phyloP scores from a whole-genome alignment of 768 basidiomycete genomes.

The Panaeolus papilionaceus region DNA sequence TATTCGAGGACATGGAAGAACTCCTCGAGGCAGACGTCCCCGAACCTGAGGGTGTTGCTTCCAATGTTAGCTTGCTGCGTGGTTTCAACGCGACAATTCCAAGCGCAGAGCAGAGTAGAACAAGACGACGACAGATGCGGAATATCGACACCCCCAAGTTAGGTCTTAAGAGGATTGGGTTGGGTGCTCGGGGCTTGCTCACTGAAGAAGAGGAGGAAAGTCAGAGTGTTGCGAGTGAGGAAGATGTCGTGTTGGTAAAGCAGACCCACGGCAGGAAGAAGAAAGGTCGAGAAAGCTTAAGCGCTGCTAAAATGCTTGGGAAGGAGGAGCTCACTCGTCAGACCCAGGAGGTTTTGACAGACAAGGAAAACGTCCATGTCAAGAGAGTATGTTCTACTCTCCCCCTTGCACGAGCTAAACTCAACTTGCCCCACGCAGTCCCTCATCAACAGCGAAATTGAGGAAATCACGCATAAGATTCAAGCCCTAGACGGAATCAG shows the following conservation, averaged over 20 bases:
- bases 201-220: slow-evolving; percentile 62
- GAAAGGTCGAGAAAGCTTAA: slow-evolving; percentile 70
- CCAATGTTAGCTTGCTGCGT: slow-evolving; percentile 79
- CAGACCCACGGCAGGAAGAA: slow-evolving; percentile 52
- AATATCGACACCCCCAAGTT: slow-evolving; percentile 77
- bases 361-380: slow-evolving; percentile 93
- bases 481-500: slow-evolving; percentile 82
- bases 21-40: slow-evolving; percentile 75
- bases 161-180: slow-evolving; percentile 81
- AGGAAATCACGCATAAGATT: slow-evolving; percentile 91
- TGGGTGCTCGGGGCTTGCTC: slow-evolving; percentile 78
- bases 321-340: slow-evolving; percentile 87
- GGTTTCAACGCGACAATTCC: slow-evolving; percentile 97
- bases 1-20: slow-evolving; percentile 83
- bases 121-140: slow-evolving; percentile 78
- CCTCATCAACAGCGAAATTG: slow-evolving; percentile 85
- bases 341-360: slow-evolving; percentile 82
- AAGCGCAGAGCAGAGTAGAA: slow-evolving; percentile 79
- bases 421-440: slow-evolving; percentile 53
- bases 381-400: slow-evolving; percentile 66
- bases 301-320: slow-evolving; percentile 73
- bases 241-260: slow-evolving; percentile 72
- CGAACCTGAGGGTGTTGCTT: slow-evolving; percentile 72
- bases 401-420: slow-evolving; percentile 8
- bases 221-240: slow-evolving; percentile 74